Evolutionary conservation across 1,284 basidiomycete genomes (phyloP).

Genomic region (Ceratobasidium sp.): DNA sequence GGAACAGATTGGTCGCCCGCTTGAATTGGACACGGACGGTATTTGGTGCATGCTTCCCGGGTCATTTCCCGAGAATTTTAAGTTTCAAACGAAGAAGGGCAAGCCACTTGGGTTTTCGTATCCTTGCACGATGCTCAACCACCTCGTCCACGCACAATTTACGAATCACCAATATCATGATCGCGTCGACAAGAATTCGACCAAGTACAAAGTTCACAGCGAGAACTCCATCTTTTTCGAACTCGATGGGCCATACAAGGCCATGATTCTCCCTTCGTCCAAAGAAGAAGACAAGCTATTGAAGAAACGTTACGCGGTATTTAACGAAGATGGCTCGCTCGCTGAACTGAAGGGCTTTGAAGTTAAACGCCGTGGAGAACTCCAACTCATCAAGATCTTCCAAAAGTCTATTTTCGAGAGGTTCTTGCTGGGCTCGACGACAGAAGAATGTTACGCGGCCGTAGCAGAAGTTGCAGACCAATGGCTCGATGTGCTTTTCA

Average conservation of each 20-base stretch:
- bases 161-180: slow-evolving; percentile 99
- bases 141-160: slow-evolving; percentile 93
- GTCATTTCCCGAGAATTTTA: slow-evolving; percentile 97
- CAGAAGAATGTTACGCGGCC: slow-evolving; percentile 93
- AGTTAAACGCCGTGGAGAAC: slow-evolving; percentile 96
- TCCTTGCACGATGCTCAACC: slow-evolving; percentile 99
- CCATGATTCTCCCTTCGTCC: slow-evolving; percentile 98
- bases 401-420: slow-evolving; percentile 99
- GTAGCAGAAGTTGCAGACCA: slow-evolving; percentile 95
- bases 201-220: slow-evolving; percentile 85
- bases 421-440: slow-evolving; percentile 91
- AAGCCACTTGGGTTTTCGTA: slow-evolving; percentile 95
- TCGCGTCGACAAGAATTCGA: slow-evolving; percentile 78
- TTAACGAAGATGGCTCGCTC: slow-evolving; percentile 96
- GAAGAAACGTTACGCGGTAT: slow-evolving; percentile 99
- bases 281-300: slow-evolving; percentile 99
- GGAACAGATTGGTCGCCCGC: slow-evolving; percentile 95
- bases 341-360: slow-evolving; percentile 99
- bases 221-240: slow-evolving; percentile 99
- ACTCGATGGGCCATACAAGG: slow-evolving; percentile 96
- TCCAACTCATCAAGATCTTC: slow-evolving; percentile 99
- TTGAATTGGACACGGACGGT: slow-evolving; percentile 98
- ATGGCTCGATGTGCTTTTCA: slow-evolving; percentile 96
- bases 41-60: slow-evolving; percentile 99
- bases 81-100: slow-evolving; percentile 88